These are phyloP conservation scores for Skeletonema marinoi DNA, from an alignment of 108 stramenopile genomes.

Conservation along the genomic window DNA sequence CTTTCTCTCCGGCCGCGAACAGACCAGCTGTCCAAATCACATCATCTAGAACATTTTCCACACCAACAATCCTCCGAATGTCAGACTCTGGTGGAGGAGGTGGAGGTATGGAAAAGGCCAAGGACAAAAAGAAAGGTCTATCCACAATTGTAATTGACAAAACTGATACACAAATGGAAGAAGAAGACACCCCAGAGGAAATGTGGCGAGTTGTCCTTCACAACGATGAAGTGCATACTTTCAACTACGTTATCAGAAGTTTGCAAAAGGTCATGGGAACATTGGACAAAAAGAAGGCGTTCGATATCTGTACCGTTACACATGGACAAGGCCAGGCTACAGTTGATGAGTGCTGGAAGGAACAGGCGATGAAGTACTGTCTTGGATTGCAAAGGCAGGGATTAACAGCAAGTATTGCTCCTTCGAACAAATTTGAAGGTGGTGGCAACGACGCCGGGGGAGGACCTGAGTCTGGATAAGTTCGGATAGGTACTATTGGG, in stretches of 20 bases:
- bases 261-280: conserved; percentile 88
- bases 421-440: conserved; percentile 85
- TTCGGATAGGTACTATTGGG: not conserved
- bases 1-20: not conserved
- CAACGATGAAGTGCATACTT: conserved; percentile 96
- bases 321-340: conserved; percentile 94
- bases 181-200: conserved; percentile 72
- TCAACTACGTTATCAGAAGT: conserved; percentile 93
- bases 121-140: conserved; percentile 70
- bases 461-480: conserved; percentile 2
- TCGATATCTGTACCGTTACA: conserved; percentile 90
- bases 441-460: conserved; percentile 68
- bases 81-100: conserved; percentile 52
- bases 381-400: conserved; percentile 89
- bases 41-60: conserved; percentile 8
- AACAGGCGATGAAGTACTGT: conserved; percentile 89
- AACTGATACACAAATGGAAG: conserved; percentile 78
- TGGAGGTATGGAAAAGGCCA: conserved; percentile 48
- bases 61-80: conserved; percentile 37
- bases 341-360: conserved; percentile 90
- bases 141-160: conserved; percentile 73
- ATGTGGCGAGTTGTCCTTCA: conserved; percentile 93
- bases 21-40: not conserved
- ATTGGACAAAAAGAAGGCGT: conserved; percentile 86
- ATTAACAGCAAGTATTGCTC: conserved; percentile 92